These are phyloP conservation scores for Rubus parviflorus DNA, from an alignment of 306 rosid genomes.

Conservation along the genomic window DNA sequence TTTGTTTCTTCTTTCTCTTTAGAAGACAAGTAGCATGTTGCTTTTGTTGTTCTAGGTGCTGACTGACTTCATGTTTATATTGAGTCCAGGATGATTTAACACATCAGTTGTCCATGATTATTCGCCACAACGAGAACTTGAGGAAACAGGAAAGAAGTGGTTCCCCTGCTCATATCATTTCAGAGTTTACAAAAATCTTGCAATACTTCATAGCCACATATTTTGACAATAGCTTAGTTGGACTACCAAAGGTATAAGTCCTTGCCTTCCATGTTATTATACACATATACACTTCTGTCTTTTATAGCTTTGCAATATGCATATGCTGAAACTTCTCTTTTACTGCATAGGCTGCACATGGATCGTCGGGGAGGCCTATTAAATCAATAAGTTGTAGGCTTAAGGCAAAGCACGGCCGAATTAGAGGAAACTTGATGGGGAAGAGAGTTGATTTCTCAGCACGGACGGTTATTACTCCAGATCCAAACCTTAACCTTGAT, in stretches of 20 bases:
- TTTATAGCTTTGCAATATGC: not conserved
- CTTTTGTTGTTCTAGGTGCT: not conserved
- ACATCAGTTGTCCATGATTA: slow-evolving; percentile 98
- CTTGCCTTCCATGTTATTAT: slow-evolving; percentile 16
- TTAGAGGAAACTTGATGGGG: slow-evolving; percentile 98
- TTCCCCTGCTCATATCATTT: slow-evolving; percentile 91
- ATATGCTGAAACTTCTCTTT: not conserved
- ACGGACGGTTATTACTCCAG: slow-evolving; percentile 96
- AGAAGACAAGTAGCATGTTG: not conserved
- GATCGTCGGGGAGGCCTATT: slow-evolving; percentile 85
- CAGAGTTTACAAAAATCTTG: slow-evolving; percentile 87
- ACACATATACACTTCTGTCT: not conserved
- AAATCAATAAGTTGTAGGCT: slow-evolving; percentile 98
- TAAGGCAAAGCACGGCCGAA: slow-evolving; percentile 94
- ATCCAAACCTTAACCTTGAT: slow-evolving; percentile 89
- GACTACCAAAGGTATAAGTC: slow-evolving; percentile 81
- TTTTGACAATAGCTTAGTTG: slow-evolving; percentile 89
- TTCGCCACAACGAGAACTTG: slow-evolving; percentile 86
- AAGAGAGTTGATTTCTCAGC: slow-evolving; percentile 98
- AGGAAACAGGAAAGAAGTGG: slow-evolving; percentile 92
- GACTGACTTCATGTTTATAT: slow-evolving; percentile 28
- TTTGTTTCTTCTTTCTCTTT: not conserved
- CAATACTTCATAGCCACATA: slow-evolving; percentile 94
- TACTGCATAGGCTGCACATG: slow-evolving; percentile 70
- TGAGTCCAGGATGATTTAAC: slow-evolving; percentile 83